Conservation (phyloP, 495 filamentous ascomycete genomes). For the Eremomyces bilateralis region DNA sequence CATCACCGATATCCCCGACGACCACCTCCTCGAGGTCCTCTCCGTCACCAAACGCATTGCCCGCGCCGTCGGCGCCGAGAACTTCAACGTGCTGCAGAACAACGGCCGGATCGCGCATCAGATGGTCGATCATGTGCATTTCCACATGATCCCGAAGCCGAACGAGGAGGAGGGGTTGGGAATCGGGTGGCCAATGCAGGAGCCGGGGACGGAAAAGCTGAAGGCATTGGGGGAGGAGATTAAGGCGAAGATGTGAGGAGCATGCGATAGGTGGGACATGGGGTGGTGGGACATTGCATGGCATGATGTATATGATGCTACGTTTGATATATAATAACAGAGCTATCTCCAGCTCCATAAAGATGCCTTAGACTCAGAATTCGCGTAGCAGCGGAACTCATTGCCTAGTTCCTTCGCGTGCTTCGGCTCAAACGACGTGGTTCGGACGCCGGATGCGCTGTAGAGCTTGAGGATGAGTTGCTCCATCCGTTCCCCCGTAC, state of each 20-base stretch:
- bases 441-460: constrained; percentile 20
- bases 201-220: constrained; percentile 59
- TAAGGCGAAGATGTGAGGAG: constrained; percentile 63
- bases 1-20: constrained; percentile 83
- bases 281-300: no score
- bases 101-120: constrained; percentile 91
- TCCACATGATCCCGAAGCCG: constrained; percentile 97
- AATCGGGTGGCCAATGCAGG: constrained; percentile 59
- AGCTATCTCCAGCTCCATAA: constrained; percentile 23
- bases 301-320: no score
- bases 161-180: constrained; percentile 61
- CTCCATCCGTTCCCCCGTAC: constrained; percentile 22
- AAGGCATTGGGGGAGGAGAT: constrained; percentile 63
- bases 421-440: constrained; percentile 36
- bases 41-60: constrained; percentile 79
- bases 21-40: constrained; percentile 61
- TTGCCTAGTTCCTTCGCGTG: constrained; percentile 52
- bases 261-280: no score
- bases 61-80: constrained; percentile 42
- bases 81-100: constrained; percentile 95
- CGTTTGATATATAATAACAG: no score
- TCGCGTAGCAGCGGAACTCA: constrained; percentile 58
- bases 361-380: constrained; percentile 38
- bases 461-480: constrained; percentile 16
- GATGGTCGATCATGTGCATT: constrained; percentile 83